phyloP scores from a whole-genome alignment of 495 filamentous ascomycete genomes.

The Penicillium herquei region DNA sequence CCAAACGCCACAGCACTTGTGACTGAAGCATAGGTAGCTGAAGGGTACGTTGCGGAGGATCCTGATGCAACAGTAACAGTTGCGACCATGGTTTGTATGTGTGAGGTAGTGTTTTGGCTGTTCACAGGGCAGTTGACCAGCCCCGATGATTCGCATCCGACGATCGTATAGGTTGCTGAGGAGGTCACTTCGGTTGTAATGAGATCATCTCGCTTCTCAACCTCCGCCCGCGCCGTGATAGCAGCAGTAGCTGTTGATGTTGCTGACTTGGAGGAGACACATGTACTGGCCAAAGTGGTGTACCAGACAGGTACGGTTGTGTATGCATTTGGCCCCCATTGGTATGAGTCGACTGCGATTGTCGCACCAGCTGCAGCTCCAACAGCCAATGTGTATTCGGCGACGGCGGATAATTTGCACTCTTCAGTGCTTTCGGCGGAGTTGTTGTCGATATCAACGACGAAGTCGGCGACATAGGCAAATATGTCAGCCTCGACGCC shows the following conservation, averaged over 20 bases:
- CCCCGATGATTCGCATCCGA: slow-evolving; percentile 36
- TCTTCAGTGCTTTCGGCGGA: slow-evolving; percentile 27
- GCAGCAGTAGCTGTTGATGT: slow-evolving; percentile 11
- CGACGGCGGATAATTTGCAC: slow-evolving; percentile 42
- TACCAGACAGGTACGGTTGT: slow-evolving; percentile 52
- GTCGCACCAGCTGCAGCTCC: slow-evolving; percentile 53
- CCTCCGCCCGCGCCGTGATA: slow-evolving; percentile 24
- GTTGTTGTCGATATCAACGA: slow-evolving; percentile 43
- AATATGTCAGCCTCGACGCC: slow-evolving; percentile 49
- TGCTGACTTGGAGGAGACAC: slow-evolving; percentile 29
- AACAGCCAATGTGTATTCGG: slow-evolving; percentile 48
- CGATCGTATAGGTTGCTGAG: slow-evolving; percentile 34
- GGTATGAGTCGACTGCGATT: slow-evolving; percentile 35
- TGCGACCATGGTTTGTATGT: slow-evolving; percentile 21
- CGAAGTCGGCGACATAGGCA: slow-evolving; percentile 52
- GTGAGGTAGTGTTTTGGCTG: slow-evolving; percentile 35
- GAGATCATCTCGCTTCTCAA: slow-evolving; percentile 18
- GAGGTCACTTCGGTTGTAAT: slow-evolving; percentile 34
- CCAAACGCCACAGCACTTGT: slow-evolving; percentile 37
- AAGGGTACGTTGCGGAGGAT: slow-evolving; percentile 29
- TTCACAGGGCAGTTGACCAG: slow-evolving; percentile 47
- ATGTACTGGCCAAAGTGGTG: slow-evolving; percentile 48
- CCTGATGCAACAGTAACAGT: slow-evolving; percentile 36
- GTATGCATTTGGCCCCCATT: slow-evolving; percentile 49
- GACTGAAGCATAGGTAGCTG: slow-evolving; percentile 24